These are phyloP conservation scores for Cucurbita maxima DNA, from an alignment of 306 rosid species.

Conservation along the genomic window DNA sequence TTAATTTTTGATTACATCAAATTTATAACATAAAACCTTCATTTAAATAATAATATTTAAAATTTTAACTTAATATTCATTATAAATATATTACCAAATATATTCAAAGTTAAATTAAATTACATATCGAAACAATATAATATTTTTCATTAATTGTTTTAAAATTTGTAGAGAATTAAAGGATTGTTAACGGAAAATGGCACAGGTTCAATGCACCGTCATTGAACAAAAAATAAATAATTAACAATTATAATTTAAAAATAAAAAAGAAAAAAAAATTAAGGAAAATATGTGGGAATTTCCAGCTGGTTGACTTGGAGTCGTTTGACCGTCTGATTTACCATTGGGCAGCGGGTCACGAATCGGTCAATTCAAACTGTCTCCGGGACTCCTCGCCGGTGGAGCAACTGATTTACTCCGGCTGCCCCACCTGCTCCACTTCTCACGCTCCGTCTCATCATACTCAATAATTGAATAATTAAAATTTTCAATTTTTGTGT, in stretches of 20 bases:
- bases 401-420: neutral
- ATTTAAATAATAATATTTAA: no score
- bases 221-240: neutral
- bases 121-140: no score
- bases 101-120: no score
- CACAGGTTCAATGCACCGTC: neutral
- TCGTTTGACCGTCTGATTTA: neutral
- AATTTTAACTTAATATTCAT: no score
- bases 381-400: neutral
- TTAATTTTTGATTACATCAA: no score
- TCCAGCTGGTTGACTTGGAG: neutral
- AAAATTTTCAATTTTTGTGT: neutral
- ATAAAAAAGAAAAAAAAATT: neutral
- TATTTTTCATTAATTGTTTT: no score
- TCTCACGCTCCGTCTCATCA: neutral
- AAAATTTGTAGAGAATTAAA: no score
- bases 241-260: neutral
- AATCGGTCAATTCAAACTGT: constrained; percentile 2
- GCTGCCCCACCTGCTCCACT: neutral
- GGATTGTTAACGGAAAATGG: neutral
- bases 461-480: neutral
- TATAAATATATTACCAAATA: no score
- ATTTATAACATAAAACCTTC: no score
- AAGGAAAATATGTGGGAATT: neutral
- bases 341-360: neutral